phyloP scores from a whole-genome alignment of 2,329 filamentous ascomycete species.

The Colletotrichum sp. region DNA sequence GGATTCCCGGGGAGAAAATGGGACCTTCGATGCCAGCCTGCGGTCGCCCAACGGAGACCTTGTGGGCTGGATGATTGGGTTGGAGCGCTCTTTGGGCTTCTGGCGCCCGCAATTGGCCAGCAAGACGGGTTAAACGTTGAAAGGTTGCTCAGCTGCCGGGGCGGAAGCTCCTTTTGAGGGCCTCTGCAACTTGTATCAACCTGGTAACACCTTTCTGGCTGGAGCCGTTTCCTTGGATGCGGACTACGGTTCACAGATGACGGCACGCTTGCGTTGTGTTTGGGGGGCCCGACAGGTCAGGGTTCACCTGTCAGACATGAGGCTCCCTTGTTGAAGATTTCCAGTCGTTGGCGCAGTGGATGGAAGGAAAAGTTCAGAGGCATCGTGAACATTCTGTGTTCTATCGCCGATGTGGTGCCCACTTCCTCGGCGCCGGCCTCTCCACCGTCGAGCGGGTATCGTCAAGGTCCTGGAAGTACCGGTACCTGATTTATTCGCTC shows the following conservation, averaged over 20 bases:
- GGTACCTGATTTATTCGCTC: not conserved
- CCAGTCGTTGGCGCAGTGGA: not conserved
- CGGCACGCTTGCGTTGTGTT: constrained; percentile 2
- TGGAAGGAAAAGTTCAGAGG: constrained; percentile 4
- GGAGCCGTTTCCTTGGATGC: not conserved
- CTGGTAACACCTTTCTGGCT: not conserved
- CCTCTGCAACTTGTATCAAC: not conserved
- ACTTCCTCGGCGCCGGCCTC: constrained; percentile 7
- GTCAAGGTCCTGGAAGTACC: not conserved
- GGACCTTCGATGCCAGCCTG: constrained; percentile 6
- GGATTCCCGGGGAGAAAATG: constrained; percentile 5
- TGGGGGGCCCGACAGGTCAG: not conserved
- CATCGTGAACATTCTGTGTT: constrained; percentile 21
- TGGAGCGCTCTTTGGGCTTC: not conserved
- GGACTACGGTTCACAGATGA: not conserved
- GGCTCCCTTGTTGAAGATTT: not conserved
- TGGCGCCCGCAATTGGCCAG: not conserved
- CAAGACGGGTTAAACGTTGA: not conserved
- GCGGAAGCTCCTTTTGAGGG: not conserved
- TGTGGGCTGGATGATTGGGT: constrained; percentile 20
- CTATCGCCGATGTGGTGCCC: not conserved
- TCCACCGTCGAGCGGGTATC: constrained; percentile 7
- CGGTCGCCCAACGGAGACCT: constrained; percentile 8
- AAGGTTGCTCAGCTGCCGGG: not conserved
- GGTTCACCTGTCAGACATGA: not conserved